Evolutionary conservation across 208 protist species (phyloP), one percentile per base, ranked within the genome.

Genomic region (Trypanosoma brucei): DNA sequence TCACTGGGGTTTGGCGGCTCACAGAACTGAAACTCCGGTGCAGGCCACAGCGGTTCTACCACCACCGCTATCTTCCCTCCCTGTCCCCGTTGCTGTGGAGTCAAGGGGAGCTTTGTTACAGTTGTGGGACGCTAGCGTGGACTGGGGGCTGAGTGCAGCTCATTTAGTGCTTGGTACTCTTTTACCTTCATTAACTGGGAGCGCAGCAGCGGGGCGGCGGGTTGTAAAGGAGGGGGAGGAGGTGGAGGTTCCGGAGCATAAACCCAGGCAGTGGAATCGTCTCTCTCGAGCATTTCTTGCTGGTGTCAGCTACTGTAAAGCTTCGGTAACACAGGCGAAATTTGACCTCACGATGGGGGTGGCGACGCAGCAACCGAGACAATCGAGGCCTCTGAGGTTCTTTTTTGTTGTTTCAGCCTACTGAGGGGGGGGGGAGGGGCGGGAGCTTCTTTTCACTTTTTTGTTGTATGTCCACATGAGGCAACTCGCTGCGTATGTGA

Each of bases 291-390:
- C 44, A 30, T 11, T 60, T n/a, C 52, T 7, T 33, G 11, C 7
- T 14, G 57, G 48, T 8, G 0, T 55, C 34, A 40, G 60, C 14
- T 65, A 59, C 33, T 31, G 42, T 3, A 39, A 34, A 7, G 33
- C 14, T 40, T 31, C 72, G 53, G 57, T 85, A 22, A 50, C 68
- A 9, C 67, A 65, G 34, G 74, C 79, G 31, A 67, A 73, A 42
- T 65, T 88, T 62, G 81, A 88, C 48, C 62, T 92, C 31, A 82
- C 79, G 13, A 50, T 79, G 37, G 85, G 85, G 34, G 46, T 86
- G 33, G 58, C 39, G 7, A 35, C 33, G 4, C 37, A 71, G 2
- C 45, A 52, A 37, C 34, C 50, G 8, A 6, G n/a, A 11, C n/a
- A 40, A 8, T 48, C 65, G 7, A 40, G 42, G 33, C 2, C 38